Conservation (phyloP, 495 filamentous ascomycete species). For the Penicillium manginii region DNA sequence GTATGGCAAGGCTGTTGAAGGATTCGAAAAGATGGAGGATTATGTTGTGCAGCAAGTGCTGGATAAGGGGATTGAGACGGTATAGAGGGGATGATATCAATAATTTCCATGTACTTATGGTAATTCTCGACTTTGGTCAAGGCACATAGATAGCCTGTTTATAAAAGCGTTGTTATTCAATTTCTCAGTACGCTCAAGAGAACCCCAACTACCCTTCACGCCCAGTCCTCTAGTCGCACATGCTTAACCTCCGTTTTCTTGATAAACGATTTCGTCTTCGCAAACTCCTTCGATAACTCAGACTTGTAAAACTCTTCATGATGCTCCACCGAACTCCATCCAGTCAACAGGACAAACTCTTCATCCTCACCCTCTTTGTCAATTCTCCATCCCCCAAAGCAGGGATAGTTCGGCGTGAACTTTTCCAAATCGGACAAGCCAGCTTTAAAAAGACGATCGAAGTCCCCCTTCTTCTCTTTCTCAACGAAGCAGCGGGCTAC, state of each 20-base stretch:
- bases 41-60: constrained; percentile 55
- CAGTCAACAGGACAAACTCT: constrained; percentile 56
- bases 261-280: constrained; percentile 29
- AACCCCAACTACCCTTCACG: constrained; percentile 1
- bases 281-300: constrained; percentile 42
- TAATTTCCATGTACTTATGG: neutral
- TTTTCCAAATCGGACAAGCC: constrained; percentile 36
- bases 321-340: constrained; percentile 51
- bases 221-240: constrained; percentile 24
- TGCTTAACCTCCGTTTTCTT: constrained; percentile 50
- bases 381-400: constrained; percentile 52
- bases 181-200: too few species aligned
- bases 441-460: constrained; percentile 37
- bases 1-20: constrained; percentile 77
- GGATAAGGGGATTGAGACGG: neutral
- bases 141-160: too few species aligned
- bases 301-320: constrained; percentile 46
- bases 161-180: too few species aligned
- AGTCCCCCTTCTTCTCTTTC: constrained; percentile 39
- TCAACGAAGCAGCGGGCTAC: constrained; percentile 50
- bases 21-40: constrained; percentile 80
- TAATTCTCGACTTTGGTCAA: neutral
- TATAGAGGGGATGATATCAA: neutral
- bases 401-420: constrained; percentile 36
- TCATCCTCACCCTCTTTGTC: constrained; percentile 46